Conservation (phyloP, 768 basidiomycete species). For the Collybiopsis confluens region DNA sequence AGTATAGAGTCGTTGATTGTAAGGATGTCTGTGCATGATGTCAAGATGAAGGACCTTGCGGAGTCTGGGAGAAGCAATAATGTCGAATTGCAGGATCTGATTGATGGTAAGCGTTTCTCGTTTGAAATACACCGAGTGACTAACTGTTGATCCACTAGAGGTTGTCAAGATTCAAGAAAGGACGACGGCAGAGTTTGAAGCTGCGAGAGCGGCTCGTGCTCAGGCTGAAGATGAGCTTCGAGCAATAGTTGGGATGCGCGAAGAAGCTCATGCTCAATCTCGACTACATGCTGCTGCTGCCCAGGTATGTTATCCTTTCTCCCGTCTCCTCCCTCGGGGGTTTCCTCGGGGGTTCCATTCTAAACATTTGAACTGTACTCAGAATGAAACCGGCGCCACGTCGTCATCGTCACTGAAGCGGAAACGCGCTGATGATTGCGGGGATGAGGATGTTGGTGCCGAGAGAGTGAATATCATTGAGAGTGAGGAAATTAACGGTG, state of each 20-base stretch:
- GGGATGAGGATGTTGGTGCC: background rate
- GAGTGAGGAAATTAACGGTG: background rate
- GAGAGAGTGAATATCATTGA: background rate
- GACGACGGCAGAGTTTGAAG: background rate
- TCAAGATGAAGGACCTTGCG: background rate
- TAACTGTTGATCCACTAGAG: background rate
- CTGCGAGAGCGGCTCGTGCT: background rate
- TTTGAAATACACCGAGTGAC: background rate
- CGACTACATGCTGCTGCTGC: too few species aligned
- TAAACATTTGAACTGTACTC: background rate
- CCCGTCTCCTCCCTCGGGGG: background rate
- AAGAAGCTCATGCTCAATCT: background rate
- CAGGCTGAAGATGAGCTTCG: conserved; percentile 2
- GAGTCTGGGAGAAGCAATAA: background rate
- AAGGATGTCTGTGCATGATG: background rate
- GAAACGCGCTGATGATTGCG: conserved; percentile 5
- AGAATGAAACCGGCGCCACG: background rate
- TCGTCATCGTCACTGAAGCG: conserved; percentile 2
- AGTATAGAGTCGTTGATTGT: background rate
- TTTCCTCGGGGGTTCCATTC: background rate
- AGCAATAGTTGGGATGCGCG: background rate
- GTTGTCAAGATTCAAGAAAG: background rate
- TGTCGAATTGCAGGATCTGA: background rate
- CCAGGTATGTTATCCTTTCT: background rate
- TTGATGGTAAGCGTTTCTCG: background rate